These are phyloP conservation scores for Drechmeria coniospora DNA, from an alignment of 2,329 filamentous ascomycete species.

Conservation along the genomic window DNA sequence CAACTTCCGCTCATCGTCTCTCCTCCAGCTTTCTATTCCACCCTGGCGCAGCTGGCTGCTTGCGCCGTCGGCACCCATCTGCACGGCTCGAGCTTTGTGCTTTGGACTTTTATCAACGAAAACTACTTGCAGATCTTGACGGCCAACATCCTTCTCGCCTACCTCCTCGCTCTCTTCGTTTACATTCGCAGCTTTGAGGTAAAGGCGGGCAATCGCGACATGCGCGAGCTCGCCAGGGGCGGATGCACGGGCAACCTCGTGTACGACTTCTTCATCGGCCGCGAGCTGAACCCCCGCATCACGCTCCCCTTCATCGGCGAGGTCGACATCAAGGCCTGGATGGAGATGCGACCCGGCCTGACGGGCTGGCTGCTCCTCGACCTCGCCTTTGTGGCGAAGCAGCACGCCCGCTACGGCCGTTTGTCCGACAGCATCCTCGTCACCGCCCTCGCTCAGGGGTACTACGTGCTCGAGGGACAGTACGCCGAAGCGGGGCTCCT, in stretches of 20 bases:
- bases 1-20: not conserved
- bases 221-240: conserved; percentile 63
- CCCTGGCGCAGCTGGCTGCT: conserved; percentile 51
- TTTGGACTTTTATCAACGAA: conserved; percentile 83
- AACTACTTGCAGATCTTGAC: conserved; percentile 77
- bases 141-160: conserved; percentile 61
- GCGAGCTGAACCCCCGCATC: conserved; percentile 78
- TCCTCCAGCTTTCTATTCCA: conserved; percentile 51
- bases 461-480: conserved; percentile 70
- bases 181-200: conserved; percentile 69
- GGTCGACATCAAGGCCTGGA: conserved; percentile 76
- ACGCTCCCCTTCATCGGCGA: conserved; percentile 63
- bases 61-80: conserved; percentile 56
- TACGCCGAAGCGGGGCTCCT: conserved; percentile 76
- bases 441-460: conserved; percentile 54
- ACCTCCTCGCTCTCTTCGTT: conserved; percentile 53
- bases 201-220: conserved; percentile 49
- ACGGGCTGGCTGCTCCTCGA: conserved; percentile 75
- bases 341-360: conserved; percentile 75
- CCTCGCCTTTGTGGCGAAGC: conserved; percentile 66
- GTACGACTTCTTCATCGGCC: conserved; percentile 94
- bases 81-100: conserved; percentile 61
- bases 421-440: conserved; percentile 74
- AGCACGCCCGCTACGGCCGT: conserved; percentile 67
- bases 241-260: conserved; percentile 67